phyloP scores from a whole-genome alignment of 306 rosid genomes.

The Alnus rubra region DNA sequence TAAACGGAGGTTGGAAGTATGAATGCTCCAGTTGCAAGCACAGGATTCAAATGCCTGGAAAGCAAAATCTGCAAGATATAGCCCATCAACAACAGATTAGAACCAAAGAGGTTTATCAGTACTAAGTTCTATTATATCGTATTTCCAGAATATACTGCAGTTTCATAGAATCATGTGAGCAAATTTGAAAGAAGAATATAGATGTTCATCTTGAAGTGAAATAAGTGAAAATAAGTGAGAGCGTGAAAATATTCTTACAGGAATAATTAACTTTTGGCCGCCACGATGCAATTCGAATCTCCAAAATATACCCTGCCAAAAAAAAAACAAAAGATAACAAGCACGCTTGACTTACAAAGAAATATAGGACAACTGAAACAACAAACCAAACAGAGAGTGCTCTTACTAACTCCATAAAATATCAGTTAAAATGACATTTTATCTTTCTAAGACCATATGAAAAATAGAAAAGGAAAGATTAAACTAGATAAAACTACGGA shows the following conservation, averaged over 20 bases:
- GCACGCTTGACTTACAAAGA: conserved; percentile 12
- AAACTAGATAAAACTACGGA: not conserved
- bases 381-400: not conserved
- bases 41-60: conserved; percentile 60
- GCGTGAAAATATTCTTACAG: conserved; percentile 53
- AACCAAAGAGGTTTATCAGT: conserved; percentile 19
- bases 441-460: not conserved
- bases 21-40: conserved; percentile 88
- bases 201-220: not conserved
- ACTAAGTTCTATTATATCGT: conserved; percentile 6
- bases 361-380: conserved; percentile 13
- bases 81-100: conserved; percentile 24
- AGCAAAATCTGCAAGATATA: conserved; percentile 74
- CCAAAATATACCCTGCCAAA: conserved; percentile 82
- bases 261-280: conserved; percentile 85
- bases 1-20: conserved; percentile 77
- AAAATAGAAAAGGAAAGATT: not conserved
- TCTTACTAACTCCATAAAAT: not conserved
- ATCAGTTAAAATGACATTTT: not conserved
- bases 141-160: conserved; percentile 3
- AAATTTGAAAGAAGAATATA: not conserved
- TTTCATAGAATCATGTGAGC: conserved; percentile 16
- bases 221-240: conserved; percentile 14
- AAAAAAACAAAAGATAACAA: conserved; percentile 24
- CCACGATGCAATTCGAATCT: conserved; percentile 84